phyloP scores from a whole-genome alignment of 2,329 filamentous ascomycete species.

The Ophiostoma sp. region DNA sequence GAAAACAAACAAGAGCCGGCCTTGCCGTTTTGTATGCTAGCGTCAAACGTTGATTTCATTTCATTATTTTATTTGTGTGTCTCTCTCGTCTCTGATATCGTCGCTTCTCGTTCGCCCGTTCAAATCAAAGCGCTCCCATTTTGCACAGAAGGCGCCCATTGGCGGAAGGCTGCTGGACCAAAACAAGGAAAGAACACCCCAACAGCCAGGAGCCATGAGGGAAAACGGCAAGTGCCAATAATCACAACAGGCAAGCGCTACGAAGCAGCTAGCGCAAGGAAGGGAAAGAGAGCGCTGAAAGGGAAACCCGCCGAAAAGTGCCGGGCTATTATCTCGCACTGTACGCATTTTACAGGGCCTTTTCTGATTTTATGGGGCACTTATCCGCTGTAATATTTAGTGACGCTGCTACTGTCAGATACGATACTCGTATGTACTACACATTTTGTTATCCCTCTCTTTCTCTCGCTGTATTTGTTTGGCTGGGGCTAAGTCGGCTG shows the following conservation, averaged over 20 bases:
- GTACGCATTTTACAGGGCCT: constrained; percentile 1
- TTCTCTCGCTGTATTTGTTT: constrained; percentile 18
- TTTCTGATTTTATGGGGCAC: not conserved
- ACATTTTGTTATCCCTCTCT: not conserved
- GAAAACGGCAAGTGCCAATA: constrained; percentile 13
- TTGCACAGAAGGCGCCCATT: constrained; percentile 5
- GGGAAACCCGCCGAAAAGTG: constrained; percentile 7
- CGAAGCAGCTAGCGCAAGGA: constrained; percentile 11
- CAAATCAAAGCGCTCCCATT: not conserved
- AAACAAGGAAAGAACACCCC: constrained; percentile 9
- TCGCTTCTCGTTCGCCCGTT: not conserved
- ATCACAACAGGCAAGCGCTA: constrained; percentile 3
- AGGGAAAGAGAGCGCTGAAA: constrained; percentile 16
- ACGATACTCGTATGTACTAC: not conserved
- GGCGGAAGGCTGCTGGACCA: not conserved
- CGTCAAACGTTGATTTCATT: constrained; percentile 20
- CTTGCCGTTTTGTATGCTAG: constrained; percentile 24
- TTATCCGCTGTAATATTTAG: not conserved
- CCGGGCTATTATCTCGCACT: not conserved
- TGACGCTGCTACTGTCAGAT: not conserved
- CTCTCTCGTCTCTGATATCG: not conserved
- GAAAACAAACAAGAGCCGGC: constrained; percentile 18
- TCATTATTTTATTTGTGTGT: not conserved
- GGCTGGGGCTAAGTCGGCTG: not conserved
- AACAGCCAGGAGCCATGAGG: not conserved